phyloP scores from a whole-genome alignment of 371 early-diverging fungal genomes.

The Phascolomyces articulosus region DNA sequence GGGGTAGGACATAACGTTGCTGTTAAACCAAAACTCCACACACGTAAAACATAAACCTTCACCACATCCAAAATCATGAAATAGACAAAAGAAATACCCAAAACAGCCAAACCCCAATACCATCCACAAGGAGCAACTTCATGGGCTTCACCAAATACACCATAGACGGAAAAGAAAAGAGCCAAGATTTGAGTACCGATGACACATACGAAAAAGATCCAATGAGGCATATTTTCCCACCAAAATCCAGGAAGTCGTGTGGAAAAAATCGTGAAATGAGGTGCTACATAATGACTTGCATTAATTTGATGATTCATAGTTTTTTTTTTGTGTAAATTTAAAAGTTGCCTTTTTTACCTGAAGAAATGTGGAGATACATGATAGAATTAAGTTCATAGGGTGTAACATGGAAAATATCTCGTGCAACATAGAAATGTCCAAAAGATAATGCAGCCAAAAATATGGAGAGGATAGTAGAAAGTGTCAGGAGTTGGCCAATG shows the following conservation, averaged over 20 bases:
- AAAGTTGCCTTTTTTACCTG: conserved; percentile 41
- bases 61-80: conserved; percentile 83
- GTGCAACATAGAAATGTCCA: conserved; percentile 80
- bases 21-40: conserved; percentile 70
- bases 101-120: conserved; percentile 64
- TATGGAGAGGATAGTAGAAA: conserved; percentile 77
- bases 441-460: conserved; percentile 79
- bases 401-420: conserved; percentile 61
- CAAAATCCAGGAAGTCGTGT: conserved; percentile 85
- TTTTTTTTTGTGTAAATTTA: too few relatives aligned
- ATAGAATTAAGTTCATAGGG: conserved; percentile 68
- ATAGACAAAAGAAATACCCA: conserved; percentile 70
- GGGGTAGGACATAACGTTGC: conserved; percentile 73
- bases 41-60: conserved; percentile 79
- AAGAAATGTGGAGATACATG: conserved; percentile 92
- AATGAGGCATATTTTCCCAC: conserved; percentile 80
- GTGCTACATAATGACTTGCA: conserved; percentile 39
- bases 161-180: conserved; percentile 84
- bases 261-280: conserved; percentile 93
- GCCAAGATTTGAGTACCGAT: conserved; percentile 90
- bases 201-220: conserved; percentile 73
- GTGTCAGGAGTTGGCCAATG: conserved; percentile 83
- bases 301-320: background rate
- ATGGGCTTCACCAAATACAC: conserved; percentile 55
- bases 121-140: conserved; percentile 56